A percentile compares a stretch with the other conserved stretches of the same genome.
These are phyloP conservation scores for Globisporangium parvum DNA, from an alignment of 352 stramenopile genomes.

Conservation along the genomic window DNA sequence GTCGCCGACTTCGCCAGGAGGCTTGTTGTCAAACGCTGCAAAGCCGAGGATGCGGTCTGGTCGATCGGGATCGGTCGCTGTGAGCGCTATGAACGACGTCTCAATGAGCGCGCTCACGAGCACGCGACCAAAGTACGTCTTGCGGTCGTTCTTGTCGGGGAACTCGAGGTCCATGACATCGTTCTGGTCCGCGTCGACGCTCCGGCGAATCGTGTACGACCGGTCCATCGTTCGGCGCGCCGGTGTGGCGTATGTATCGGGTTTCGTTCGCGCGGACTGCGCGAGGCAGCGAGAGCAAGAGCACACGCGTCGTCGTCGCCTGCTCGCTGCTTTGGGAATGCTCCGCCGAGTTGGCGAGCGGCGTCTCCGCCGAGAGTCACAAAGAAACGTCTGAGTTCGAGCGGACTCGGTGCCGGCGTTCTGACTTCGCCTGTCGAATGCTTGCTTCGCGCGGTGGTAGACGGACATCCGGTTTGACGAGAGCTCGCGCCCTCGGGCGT, in stretches of 20 bases:
- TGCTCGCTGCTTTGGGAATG: no score
- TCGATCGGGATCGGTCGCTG: constrained; percentile 39
- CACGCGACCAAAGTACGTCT: constrained; percentile 54
- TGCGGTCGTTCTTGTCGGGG: constrained; percentile 48
- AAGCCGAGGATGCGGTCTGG: constrained; percentile 59
- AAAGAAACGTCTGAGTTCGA: no score
- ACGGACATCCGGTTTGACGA: no score
- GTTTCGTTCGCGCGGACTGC: no score
- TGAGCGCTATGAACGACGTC: constrained; percentile 66
- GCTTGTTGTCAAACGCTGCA: constrained; percentile 45
- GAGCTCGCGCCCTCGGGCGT: no score
- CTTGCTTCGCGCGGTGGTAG: no score
- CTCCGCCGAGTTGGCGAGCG: no score
- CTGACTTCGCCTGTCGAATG: no score
- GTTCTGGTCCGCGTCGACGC: constrained; percentile 50
- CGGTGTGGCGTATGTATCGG: background rate
- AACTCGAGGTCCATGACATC: constrained; percentile 54
- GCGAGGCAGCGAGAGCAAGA: no score
- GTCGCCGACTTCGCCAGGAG: constrained; percentile 39
- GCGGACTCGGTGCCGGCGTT: no score
- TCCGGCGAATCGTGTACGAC: constrained; percentile 49
- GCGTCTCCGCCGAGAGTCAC: no score
- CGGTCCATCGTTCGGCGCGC: constrained; percentile 17
- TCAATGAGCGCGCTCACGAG: constrained; percentile 59
- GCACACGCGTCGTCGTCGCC: no score